phyloP scores from a whole-genome alignment of 257 asterid genomes.

The Solanum virginianum region DNA sequence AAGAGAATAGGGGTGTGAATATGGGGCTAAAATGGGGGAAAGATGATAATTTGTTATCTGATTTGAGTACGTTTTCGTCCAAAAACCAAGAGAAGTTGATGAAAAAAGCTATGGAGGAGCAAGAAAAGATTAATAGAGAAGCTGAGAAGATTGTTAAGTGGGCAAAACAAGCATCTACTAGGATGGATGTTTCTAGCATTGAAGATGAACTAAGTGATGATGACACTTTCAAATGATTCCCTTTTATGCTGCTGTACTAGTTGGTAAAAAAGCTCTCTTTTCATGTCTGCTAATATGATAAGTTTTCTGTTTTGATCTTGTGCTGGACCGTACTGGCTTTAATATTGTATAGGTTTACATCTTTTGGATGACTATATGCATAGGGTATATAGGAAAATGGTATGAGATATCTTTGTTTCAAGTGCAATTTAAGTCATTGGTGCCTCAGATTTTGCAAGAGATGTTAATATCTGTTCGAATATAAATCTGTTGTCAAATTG shows the following conservation, averaged over 20 bases:
- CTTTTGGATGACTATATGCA: neutral
- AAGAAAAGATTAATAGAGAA: conserved; percentile 62
- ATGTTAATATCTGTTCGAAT: neutral
- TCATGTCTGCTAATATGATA: neutral
- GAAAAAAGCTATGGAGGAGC: conserved; percentile 65
- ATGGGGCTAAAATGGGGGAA: conserved; percentile 21
- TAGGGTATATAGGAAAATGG: neutral
- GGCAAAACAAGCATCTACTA: conserved; percentile 79
- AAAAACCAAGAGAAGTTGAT: conserved; percentile 35
- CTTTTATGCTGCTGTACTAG: neutral
- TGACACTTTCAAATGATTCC: conserved; percentile 6
- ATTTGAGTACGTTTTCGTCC: conserved; percentile 38
- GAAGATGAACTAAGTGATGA: conserved; percentile 45
- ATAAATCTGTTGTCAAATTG: neutral
- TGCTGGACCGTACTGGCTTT: neutral
- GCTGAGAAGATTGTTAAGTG: conserved; percentile 80
- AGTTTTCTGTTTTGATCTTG: neutral
- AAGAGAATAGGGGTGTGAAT: conserved; percentile 16
- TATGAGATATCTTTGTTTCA: neutral
- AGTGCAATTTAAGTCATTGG: neutral
- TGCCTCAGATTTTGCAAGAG: neutral
- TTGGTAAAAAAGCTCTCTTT: neutral
- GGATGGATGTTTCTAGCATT: conserved; percentile 48
- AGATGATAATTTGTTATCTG: conserved; percentile 38
- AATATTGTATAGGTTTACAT: neutral